These are phyloP conservation scores for Flaveria linearis DNA, from an alignment of 129 eudicot genomes.

Conservation along the genomic window DNA sequence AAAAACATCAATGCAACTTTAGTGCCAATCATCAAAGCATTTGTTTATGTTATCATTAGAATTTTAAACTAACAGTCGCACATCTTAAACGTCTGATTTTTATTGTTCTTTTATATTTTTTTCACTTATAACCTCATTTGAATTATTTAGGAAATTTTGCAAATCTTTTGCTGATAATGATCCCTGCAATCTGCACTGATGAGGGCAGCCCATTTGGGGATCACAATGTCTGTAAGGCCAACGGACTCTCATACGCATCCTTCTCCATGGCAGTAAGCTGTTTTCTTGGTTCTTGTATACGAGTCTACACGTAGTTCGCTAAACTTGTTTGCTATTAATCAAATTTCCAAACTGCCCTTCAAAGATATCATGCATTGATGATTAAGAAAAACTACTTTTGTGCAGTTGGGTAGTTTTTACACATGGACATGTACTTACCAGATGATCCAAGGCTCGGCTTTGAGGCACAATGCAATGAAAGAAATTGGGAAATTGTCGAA, in stretches of 20 bases:
- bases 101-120: neutral
- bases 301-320: neutral
- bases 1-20: too few relatives aligned
- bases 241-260: constrained; percentile 83
- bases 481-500: constrained; percentile 27
- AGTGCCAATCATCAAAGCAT: too few relatives aligned
- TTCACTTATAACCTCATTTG: neutral
- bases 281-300: constrained; percentile 4
- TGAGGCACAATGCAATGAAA: constrained; percentile 38
- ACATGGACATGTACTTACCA: constrained; percentile 91
- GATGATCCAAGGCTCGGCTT: constrained; percentile 54
- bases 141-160: constrained; percentile 59
- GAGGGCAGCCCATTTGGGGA: constrained; percentile 90
- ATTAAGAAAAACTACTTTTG: neutral
- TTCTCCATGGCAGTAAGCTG: constrained; percentile 91
- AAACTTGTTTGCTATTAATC: neutral
- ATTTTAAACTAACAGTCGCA: too few relatives aligned
- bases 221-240: constrained; percentile 52
- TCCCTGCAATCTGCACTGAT: constrained; percentile 84
- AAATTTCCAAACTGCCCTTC: constrained; percentile 12
- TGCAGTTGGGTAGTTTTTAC: constrained; percentile 76
- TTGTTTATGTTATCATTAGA: too few relatives aligned
- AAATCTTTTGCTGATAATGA: constrained; percentile 62
- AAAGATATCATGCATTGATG: neutral
- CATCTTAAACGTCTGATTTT: too few relatives aligned